Evolutionary conservation across 2,329 filamentous ascomycete species (phyloP).

Genomic region (Cercospora canescens): DNA sequence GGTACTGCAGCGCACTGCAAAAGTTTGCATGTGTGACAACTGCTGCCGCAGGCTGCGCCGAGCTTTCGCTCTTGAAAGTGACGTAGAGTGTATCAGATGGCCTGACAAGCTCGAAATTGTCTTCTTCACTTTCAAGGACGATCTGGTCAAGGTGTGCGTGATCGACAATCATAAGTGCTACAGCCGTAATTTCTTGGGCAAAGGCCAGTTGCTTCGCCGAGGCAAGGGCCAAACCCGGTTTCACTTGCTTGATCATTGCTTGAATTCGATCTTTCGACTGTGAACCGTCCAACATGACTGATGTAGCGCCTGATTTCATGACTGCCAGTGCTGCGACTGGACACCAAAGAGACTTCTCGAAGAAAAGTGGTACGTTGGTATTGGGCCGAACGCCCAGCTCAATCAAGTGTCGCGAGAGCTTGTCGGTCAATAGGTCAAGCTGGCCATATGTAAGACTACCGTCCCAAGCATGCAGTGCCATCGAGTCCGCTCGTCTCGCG

Average conservation of each 20-base stretch:
- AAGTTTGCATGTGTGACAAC: conserved; percentile 13
- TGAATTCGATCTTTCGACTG: conserved; percentile 10
- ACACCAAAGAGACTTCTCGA: conserved; percentile 40
- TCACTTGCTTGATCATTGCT: conserved; percentile 23
- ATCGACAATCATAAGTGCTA: background rate
- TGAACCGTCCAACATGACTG: conserved; percentile 39
- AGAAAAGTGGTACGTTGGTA: conserved; percentile 30
- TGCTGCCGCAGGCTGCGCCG: conserved; percentile 10
- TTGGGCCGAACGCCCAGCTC: background rate
- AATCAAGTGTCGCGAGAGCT: conserved; percentile 5
- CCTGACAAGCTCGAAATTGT: background rate
- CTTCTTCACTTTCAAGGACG: background rate
- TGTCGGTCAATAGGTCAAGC: conserved; percentile 6
- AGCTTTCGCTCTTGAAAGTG: conserved; percentile 2
- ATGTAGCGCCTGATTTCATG: conserved; percentile 41
- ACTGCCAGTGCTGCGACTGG: conserved; percentile 41
- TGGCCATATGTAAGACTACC: conserved; percentile 15
- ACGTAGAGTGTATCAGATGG: background rate
- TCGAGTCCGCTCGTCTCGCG: conserved; percentile 7
- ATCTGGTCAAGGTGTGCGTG: background rate
- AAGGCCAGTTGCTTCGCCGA: background rate
- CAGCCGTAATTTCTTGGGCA: background rate
- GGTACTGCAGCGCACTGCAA: conserved; percentile 3
- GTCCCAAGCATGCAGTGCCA: conserved; percentile 22
- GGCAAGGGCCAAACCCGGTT: conserved; percentile 20